phyloP scores from a whole-genome alignment of 345 rosid genomes.

The Bretschneidera sinensis region DNA sequence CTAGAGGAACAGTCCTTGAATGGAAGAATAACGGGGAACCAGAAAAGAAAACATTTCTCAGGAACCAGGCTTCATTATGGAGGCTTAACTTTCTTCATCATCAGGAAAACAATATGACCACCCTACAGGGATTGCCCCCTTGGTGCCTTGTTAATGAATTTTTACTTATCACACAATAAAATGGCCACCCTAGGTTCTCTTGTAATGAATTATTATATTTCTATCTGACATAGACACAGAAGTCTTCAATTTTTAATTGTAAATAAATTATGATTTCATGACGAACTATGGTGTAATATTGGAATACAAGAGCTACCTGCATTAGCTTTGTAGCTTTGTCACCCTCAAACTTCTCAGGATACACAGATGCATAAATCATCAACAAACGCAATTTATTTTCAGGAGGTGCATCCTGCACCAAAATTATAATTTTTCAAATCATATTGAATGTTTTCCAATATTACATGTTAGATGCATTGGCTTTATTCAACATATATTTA shows the following conservation, averaged over 20 bases:
- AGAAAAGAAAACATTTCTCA: no score
- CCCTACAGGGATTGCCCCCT: no score
- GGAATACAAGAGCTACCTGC: conserved; percentile 59
- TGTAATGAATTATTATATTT: no score
- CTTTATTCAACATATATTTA: conserved; percentile 3
- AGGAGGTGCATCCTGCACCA: conserved; percentile 57
- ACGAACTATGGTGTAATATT: neutral
- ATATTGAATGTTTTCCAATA: neutral
- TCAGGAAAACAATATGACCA: no score
- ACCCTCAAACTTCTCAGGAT: conserved; percentile 93
- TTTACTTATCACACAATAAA: no score
- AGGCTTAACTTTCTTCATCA: no score
- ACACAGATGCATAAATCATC: conserved; percentile 80
- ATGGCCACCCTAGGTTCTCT: no score
- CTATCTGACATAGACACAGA: no score
- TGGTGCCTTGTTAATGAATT: no score
- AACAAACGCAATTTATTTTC: conserved; percentile 84
- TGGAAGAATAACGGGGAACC: no score
- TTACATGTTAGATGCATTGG: neutral
- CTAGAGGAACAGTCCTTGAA: no score
- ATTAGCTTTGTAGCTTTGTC: conserved; percentile 80
- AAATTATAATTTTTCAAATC: neutral
- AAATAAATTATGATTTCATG: neutral
- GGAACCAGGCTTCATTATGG: no score
- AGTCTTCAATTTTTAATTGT: neutral